Evolutionary conservation across 106 monocot species (phyloP).

Genomic region (Hemerocallis citrina): DNA sequence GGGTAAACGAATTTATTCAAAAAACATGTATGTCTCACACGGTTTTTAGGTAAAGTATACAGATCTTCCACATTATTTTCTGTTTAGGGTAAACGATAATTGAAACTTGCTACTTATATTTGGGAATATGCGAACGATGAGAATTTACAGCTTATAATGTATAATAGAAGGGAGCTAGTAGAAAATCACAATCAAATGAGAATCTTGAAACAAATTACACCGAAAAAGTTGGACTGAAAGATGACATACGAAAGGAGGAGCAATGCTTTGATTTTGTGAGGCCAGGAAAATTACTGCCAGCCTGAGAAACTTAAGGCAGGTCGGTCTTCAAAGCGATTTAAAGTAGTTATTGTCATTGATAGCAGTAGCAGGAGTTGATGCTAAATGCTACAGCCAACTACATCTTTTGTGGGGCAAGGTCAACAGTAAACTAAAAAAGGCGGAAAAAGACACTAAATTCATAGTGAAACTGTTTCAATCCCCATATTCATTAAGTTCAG

Average conservation of each 20-base stretch:
- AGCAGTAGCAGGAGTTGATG: not conserved
- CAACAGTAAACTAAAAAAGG: not conserved
- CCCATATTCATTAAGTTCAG: not conserved
- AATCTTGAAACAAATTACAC: too few relatives aligned
- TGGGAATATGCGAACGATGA: too few relatives aligned
- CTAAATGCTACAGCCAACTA: not conserved
- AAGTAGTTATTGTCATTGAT: constrained; percentile 2
- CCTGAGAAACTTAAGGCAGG: constrained; percentile 1
- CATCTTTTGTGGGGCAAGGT: constrained; percentile 4
- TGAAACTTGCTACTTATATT: too few relatives aligned
- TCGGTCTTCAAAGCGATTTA: not conserved
- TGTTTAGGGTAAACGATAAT: too few relatives aligned
- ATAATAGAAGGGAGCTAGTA: too few relatives aligned
- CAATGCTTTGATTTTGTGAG: not conserved
- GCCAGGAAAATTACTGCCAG: not conserved
- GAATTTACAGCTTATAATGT: too few relatives aligned
- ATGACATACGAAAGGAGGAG: not conserved
- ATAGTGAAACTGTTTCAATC: not conserved
- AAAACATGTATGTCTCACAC: too few relatives aligned
- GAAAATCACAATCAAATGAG: too few relatives aligned
- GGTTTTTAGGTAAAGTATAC: too few relatives aligned
- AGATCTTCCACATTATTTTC: too few relatives aligned
- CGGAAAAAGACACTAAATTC: constrained; percentile 1
- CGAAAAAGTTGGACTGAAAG: too few relatives aligned
- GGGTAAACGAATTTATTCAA: too few relatives aligned